Base-by-base conservation (phyloP, 1,284 basidiomycete species). In the Fomes fomentarius region DNA sequence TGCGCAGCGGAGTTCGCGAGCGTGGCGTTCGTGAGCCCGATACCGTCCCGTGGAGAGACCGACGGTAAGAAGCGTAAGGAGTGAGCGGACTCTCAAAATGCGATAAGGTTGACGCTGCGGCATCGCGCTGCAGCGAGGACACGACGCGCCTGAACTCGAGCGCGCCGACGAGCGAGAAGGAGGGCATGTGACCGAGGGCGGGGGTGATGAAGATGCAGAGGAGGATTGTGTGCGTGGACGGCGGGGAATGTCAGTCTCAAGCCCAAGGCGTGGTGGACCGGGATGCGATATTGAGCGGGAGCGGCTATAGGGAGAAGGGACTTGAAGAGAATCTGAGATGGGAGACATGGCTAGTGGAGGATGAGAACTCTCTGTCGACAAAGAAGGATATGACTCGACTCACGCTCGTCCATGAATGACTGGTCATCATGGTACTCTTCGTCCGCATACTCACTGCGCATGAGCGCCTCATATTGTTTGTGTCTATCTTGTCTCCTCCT, bases 71-170 rank as follows among this genome's bases (percentile, higher is more conserved):
- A 60, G n/a, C n/a, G n/a, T 84, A 91, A 0, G 89, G 89, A 1
- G 85, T 83, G 1, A 84, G 70, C 0, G 87, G 87, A 26, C 79
- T 81, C 48, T 91, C 87, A 58, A 92, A 91, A 6, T 84, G 73
- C 48, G 72, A 77, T 34, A 91, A 72, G 1, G 83, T 77, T 0
- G 80, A 73, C 0, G 76, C 74, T 0, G 85, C 75, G 1, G 87
- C 84, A 61, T 89, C 79, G 46, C 80, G 77, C 52, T 86, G 82
- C 9, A 98, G 77, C 0, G 89, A 89, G 15, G 89, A 81, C 14
- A 98, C 89, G 14, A 97, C 91, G 56, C 95, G 89, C 25, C 93
- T 80, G 71, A 98, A 98, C 70, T 98, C 96, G 48, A 98, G 83
- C 0, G 96, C 95, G 9, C 95, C 93, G 2, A 97, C 83, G 1